Base-by-base conservation (phyloP, 2,329 filamentous ascomycete species). In the Sclerotinia spermophila region DNA sequence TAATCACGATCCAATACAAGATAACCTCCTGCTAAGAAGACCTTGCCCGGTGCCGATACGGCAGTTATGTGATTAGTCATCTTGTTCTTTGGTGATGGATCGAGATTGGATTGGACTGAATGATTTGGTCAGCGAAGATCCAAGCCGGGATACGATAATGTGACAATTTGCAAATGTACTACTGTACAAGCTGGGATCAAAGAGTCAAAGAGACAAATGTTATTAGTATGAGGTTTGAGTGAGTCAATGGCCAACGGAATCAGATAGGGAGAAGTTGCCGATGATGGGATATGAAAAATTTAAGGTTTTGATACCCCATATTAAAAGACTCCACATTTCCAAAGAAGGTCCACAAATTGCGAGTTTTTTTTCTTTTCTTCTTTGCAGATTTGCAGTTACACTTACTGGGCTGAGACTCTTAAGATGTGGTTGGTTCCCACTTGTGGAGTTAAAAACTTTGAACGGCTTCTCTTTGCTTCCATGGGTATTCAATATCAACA, bases 1-100 rank as follows among this genome's bases (percentile, higher is more conserved):
- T 97, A 94, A 72, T 87, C 84, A 72, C 92, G 89, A 83, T 98
- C 95, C 60, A 99, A 89, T 33, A 97, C 95, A 60, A 98, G 89
- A 82, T 98, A 99, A 73, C 96, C 96, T 74, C 96, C 96, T 5
- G 95, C 93, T 68, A 98, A 87, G 74, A 99, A 87, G 72, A 99
- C 96, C 84, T 99, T 99, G 76, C 96, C 96, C 27, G 96, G 96
- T 33, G 96, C 95, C 73, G 96, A 98, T 75, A 97, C 88, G 78
- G 76, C 78, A 2, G 77, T 79, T 7, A 73, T 56, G 71, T 73
- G 75, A 35, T 53, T 45, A 45, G 58, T 55, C 38, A 64, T 64
- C 21, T 10, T 55, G 62, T 40, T 40, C 24, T 27, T 42, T 15
- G n/a, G n/a, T 42, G 44, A 21, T 55, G 62, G 62, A 11, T 38